Percentiles rank a stretch among this genome's conserved stretches.
Evolutionary conservation across 2,329 filamentous ascomycete genomes (phyloP).

Genomic region (Epichloe brachyelytri): DNA sequence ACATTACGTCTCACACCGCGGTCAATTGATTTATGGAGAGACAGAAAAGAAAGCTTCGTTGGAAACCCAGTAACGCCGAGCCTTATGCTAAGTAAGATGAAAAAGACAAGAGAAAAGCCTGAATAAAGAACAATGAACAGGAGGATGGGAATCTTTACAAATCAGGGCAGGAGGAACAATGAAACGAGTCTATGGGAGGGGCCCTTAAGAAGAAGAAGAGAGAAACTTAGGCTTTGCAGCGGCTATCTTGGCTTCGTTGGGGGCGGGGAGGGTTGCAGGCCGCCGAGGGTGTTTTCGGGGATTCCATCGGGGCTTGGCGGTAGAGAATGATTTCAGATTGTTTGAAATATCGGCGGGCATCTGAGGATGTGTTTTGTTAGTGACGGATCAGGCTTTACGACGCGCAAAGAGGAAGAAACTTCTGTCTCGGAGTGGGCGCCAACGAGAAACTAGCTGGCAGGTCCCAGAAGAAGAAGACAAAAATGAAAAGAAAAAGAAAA

Average conservation of each 20-base stretch:
- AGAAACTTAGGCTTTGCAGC: constrained; percentile 17
- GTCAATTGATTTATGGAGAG: neutral
- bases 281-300: constrained; percentile 18
- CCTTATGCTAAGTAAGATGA: constrained; percentile 22
- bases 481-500: neutral
- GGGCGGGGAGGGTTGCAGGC: constrained; percentile 27
- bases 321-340: constrained; percentile 97
- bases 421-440: too few species aligned
- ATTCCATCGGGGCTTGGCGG: constrained; percentile 56
- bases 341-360: constrained; percentile 96
- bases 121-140: too few species aligned
- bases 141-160: neutral
- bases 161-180: neutral
- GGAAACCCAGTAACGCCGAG: constrained; percentile 23
- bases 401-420: too few species aligned
- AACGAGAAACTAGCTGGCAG: too few species aligned
- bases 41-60: neutral
- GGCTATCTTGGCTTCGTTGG: constrained; percentile 34
- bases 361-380: constrained; percentile 27
- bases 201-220: neutral
- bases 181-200: neutral
- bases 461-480: neutral
- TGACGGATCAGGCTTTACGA: neutral
- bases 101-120: constrained; percentile 5
- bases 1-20: too few species aligned